These are phyloP conservation scores for Trichosanthes truncata DNA, from an alignment of 306 rosid genomes.

Conservation along the genomic window DNA sequence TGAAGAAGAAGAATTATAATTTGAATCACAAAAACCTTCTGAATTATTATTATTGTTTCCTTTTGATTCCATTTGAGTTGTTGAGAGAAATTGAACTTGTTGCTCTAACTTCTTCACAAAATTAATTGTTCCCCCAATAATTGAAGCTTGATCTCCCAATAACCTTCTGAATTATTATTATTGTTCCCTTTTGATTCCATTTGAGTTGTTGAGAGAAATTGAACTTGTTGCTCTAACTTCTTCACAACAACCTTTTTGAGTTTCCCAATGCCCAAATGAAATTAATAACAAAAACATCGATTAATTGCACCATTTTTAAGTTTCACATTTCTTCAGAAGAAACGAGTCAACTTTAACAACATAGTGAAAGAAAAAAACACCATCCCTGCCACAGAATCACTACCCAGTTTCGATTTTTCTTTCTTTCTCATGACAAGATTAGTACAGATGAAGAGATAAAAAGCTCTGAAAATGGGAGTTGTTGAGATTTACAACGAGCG, in stretches of 20 bases:
- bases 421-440: too few species aligned
- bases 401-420: constrained; percentile 24
- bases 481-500: too few species aligned
- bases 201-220: constrained; percentile 29
- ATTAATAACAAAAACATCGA: neutral
- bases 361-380: constrained; percentile 14
- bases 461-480: too few species aligned
- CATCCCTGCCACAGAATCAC: neutral
- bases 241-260: too few species aligned
- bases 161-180: neutral
- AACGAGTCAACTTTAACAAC: constrained; percentile 22
- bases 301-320: neutral
- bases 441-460: too few species aligned
- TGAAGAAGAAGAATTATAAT: neutral
- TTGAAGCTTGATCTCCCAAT: constrained; percentile 97
- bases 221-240: constrained; percentile 78
- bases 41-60: neutral
- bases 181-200: neutral
- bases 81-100: constrained; percentile 48
- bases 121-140: constrained; percentile 87
- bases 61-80: neutral
- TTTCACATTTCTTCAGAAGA: constrained; percentile 30
- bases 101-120: constrained; percentile 91
- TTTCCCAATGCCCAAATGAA: neutral
- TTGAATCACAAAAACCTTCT: neutral